A percentile compares a stretch with the other conserved stretches of the same genome.
Conservation (phyloP, 345 rosid species). For the Eucalyptus marginata region DNA sequence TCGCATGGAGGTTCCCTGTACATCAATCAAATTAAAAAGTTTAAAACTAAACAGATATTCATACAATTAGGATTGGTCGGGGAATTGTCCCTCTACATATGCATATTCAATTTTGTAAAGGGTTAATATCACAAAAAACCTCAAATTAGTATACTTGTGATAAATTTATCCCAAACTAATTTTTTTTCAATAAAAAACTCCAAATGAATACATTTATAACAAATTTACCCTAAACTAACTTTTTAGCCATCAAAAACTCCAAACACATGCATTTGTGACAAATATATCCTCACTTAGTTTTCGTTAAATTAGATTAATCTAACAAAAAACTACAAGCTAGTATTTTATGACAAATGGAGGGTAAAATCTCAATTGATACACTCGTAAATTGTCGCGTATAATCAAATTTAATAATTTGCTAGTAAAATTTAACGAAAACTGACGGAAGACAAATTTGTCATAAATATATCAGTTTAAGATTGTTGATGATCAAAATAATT, state of each 20-base stretch:
- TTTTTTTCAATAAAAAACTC: too few relatives aligned
- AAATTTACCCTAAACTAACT: too few relatives aligned
- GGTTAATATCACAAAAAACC: rapidly evolving
- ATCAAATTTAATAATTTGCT: too few relatives aligned
- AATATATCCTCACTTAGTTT: rapidly evolving
- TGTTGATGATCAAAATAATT: rapidly evolving
- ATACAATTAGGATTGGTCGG: rapidly evolving
- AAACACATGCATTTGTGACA: too few relatives aligned
- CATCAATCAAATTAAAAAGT: too few relatives aligned
- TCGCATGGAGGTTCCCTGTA: rapidly evolving
- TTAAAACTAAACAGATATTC: rapidly evolving
- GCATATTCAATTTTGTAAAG: background rate
- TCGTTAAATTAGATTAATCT: rapidly evolving
- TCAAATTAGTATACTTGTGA: too few relatives aligned
- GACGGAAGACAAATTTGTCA: rapidly evolving
- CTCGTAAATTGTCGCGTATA: rapidly evolving
- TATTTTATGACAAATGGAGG: rapidly evolving
- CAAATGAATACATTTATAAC: too few relatives aligned
- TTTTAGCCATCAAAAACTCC: too few relatives aligned
- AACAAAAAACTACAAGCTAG: too few relatives aligned
- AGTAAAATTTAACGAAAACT: rapidly evolving
- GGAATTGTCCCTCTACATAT: background rate
- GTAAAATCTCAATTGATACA: rapidly evolving
- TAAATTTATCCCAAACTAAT: too few relatives aligned
- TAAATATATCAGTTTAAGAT: rapidly evolving